Percentiles rank a stretch among this genome's conserved stretches.
Evolutionary conservation across 495 filamentous ascomycete genomes (phyloP).

Genomic region (Neurospora cerealis): DNA sequence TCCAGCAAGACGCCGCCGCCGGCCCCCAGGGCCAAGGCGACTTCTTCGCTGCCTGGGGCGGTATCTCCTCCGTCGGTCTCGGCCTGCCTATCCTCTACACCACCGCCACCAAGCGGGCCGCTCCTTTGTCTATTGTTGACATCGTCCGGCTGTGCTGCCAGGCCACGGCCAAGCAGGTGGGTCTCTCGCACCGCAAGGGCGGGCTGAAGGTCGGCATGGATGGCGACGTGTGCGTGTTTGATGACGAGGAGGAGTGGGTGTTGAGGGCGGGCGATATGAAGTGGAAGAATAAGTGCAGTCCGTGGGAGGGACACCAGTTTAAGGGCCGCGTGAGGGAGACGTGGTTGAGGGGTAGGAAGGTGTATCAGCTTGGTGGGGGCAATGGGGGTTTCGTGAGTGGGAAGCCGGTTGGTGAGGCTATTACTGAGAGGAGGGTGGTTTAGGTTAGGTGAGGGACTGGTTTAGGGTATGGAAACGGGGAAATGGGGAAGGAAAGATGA

Average conservation of each 20-base stretch:
- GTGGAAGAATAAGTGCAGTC: conserved; percentile 90
- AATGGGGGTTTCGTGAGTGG: conserved; percentile 30
- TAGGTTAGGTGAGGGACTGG: not conserved
- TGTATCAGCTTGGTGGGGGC: conserved; percentile 48
- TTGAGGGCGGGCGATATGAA: conserved; percentile 61
- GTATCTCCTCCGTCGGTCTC: conserved; percentile 87
- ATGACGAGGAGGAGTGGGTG: conserved; percentile 68
- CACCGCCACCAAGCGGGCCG: conserved; percentile 50
- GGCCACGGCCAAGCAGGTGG: conserved; percentile 88
- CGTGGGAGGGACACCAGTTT: conserved; percentile 79
- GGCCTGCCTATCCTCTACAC: conserved; percentile 90
- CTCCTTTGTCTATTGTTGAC: conserved; percentile 50
- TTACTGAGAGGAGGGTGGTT: conserved; percentile 30
- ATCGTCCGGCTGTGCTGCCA: conserved; percentile 74
- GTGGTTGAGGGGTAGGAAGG: conserved; percentile 70
- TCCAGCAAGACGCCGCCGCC: not conserved
- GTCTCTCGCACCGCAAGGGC: conserved; percentile 73
- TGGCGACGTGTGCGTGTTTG: conserved; percentile 88
- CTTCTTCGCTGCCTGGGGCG: conserved; percentile 95
- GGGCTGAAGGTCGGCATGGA: conserved; percentile 77
- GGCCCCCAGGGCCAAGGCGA: conserved; percentile 43
- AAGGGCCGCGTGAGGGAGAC: conserved; percentile 79
- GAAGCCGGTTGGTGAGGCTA: conserved; percentile 30
- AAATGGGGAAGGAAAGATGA: not conserved
- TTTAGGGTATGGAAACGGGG: not conserved